Conservation (phyloP, 2,329 filamentous ascomycete species). For the Thermoascus crustaceus region DNA sequence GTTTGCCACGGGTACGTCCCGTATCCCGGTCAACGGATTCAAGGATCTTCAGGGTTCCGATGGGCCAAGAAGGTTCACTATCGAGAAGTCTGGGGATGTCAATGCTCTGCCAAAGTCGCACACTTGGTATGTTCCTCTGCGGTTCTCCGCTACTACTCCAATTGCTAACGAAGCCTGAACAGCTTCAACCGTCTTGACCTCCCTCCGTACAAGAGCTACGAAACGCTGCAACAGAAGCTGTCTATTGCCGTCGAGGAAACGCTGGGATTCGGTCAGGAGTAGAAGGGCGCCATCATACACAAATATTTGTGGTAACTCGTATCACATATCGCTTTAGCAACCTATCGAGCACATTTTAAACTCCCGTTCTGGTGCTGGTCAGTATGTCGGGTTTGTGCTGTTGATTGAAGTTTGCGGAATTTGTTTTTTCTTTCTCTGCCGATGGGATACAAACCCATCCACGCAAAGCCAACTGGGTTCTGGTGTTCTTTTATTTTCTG, state of each 20-base stretch:
- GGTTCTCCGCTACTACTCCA: slow-evolving; percentile 1
- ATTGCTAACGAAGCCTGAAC: slow-evolving; percentile 16
- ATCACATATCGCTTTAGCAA: neutral
- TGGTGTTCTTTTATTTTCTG: neutral
- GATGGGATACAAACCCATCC: neutral
- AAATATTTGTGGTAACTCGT: neutral
- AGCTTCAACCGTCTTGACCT: slow-evolving; percentile 97
- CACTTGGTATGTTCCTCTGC: slow-evolving; percentile 75
- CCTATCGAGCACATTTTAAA: neutral
- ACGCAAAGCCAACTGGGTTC: neutral
- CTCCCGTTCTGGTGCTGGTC: neutral
- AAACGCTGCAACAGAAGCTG: slow-evolving; percentile 78
- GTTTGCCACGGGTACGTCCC: slow-evolving; percentile 93
- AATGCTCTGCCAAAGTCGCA: slow-evolving; percentile 91
- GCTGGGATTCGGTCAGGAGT: slow-evolving; percentile 97
- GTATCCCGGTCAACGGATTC: slow-evolving; percentile 98
- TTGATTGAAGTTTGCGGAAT: neutral
- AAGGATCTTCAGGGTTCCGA: slow-evolving; percentile 98
- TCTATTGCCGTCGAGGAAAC: slow-evolving; percentile 98
- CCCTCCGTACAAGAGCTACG: slow-evolving; percentile 83
- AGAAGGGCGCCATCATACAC: slow-evolving; percentile 25
- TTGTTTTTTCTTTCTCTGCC: neutral
- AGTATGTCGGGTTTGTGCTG: neutral
- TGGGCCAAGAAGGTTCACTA: slow-evolving; percentile 89
- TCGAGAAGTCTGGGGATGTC: slow-evolving; percentile 92